Conservation (phyloP, 768 basidiomycete genomes). For the Russula foetens region DNA sequence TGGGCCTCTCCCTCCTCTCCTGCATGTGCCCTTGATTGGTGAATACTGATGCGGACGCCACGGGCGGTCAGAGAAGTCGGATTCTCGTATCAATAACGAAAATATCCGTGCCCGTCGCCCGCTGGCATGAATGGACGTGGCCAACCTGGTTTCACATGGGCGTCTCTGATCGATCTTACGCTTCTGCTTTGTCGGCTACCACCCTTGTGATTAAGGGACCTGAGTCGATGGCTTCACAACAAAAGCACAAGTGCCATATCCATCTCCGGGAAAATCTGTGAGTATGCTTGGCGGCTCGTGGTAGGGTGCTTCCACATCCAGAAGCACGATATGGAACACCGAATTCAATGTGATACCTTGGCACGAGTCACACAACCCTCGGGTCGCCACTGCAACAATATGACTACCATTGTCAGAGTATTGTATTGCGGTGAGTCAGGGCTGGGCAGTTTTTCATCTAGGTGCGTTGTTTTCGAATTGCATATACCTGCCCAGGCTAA, state of each 20-base stretch:
- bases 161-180: constrained; percentile 8
- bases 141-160: constrained; percentile 11
- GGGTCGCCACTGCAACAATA: neutral
- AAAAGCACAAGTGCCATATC: neutral
- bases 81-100: neutral
- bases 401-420: neutral
- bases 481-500: neutral
- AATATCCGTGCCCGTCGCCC: constrained; percentile 9
- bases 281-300: neutral
- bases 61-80: neutral
- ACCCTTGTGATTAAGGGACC: constrained; percentile 16
- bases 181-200: neutral
- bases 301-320: neutral
- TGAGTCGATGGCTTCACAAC: constrained; percentile 1
- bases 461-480: neutral
- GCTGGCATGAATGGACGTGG: constrained; percentile 5
- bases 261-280: too few relatives aligned
- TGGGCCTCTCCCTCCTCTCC: neutral
- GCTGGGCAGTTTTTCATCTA: neutral
- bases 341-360: neutral
- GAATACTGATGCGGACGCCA: constrained; percentile 6
- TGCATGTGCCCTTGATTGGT: neutral
- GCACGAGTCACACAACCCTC: neutral
- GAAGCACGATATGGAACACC: neutral
- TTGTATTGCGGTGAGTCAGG: neutral